Conservation (phyloP, 164 flowering plant genomes). For the Macadamia tetraphylla region DNA sequence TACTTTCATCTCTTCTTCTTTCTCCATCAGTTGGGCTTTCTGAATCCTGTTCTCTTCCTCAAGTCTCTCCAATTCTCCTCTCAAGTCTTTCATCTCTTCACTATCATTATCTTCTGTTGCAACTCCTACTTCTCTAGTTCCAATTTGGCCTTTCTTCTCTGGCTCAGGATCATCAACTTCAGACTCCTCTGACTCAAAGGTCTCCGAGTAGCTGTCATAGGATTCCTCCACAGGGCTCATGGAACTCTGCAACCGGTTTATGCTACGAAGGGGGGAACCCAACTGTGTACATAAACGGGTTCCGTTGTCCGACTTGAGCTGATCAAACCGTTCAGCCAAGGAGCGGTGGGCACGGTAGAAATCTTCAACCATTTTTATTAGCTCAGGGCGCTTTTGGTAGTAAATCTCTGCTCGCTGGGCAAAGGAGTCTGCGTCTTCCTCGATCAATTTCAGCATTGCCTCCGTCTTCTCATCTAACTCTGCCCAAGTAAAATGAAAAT, state of each 20-base stretch:
- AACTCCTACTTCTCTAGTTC: constrained; percentile 12
- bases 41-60: too few species aligned
- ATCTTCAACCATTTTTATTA: constrained; percentile 79
- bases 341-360: constrained; percentile 77
- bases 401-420: constrained; percentile 91
- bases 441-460: constrained; percentile 74
- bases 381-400: constrained; percentile 84
- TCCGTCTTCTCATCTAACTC: constrained; percentile 74
- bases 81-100: too few species aligned
- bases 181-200: constrained; percentile 37
- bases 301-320: constrained; percentile 44
- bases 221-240: constrained; percentile 10
- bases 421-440: constrained; percentile 85
- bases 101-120: too few species aligned
- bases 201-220: constrained; percentile 31
- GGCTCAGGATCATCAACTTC: constrained; percentile 5
- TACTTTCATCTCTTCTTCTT: too few species aligned
- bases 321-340: constrained; percentile 75
- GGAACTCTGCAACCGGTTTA: constrained; percentile 24
- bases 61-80: too few species aligned
- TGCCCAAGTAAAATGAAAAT: constrained; percentile 12
- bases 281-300: constrained; percentile 33
- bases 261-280: constrained; percentile 34
- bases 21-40: too few species aligned
- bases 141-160: constrained; percentile 27